A percentile compares a stretch with the other conserved stretches of the same genome.
phyloP scores from a whole-genome alignment of 2,329 filamentous ascomycete species.

The Penicillium sp. region DNA sequence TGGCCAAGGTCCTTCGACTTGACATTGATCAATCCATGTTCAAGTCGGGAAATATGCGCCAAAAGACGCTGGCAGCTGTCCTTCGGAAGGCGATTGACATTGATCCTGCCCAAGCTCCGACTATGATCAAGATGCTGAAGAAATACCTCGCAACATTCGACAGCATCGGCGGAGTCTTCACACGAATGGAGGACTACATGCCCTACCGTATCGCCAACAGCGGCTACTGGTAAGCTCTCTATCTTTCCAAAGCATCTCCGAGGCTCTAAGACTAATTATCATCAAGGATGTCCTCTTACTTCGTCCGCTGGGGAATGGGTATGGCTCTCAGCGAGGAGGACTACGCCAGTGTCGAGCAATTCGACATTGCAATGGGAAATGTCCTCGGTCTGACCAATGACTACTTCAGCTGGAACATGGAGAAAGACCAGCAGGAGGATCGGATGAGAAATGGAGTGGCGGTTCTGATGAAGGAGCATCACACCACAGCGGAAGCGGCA shows the following conservation, averaged over 20 bases:
- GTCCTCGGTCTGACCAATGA: conserved; percentile 14
- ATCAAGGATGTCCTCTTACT: not conserved
- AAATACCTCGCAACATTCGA: not conserved
- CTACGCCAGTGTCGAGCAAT: conserved; percentile 6
- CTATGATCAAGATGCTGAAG: not conserved
- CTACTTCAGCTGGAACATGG: conserved; percentile 13
- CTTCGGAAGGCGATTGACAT: not conserved
- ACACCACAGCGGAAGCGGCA: not conserved
- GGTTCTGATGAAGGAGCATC: conserved; percentile 7
- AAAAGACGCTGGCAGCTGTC: not conserved
- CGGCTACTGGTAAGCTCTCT: not conserved
- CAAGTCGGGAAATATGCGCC: not conserved
- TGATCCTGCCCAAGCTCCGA: not conserved
- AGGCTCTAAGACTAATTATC: not conserved
- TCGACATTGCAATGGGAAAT: conserved; percentile 10
- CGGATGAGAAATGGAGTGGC: conserved; percentile 8
- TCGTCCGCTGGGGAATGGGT: not conserved
- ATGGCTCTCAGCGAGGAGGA: conserved; percentile 1
- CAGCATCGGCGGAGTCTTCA: not conserved
- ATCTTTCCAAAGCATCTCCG: no score
- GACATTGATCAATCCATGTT: not conserved
- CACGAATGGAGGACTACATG: not conserved
- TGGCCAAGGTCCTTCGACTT: not conserved
- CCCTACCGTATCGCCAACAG: not conserved
- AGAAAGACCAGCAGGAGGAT: conserved; percentile 10